Base-by-base conservation (phyloP, 140 eudicot genomes). In the Stevia rebaudiana region DNA sequence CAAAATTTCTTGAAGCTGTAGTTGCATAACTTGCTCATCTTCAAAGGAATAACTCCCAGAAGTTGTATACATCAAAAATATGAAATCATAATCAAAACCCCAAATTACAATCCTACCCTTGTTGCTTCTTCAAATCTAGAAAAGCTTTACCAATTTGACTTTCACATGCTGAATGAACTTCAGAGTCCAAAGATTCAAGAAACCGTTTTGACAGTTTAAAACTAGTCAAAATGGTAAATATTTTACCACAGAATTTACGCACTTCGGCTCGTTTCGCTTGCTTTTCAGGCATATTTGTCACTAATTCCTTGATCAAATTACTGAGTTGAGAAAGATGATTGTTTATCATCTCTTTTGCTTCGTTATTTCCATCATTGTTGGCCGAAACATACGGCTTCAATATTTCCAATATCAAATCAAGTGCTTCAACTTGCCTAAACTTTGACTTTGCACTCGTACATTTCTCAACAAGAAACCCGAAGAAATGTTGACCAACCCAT, bases 271-370 rank as follows among this genome's bases (percentile, higher is more conserved):
- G 72, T 65, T 82, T 79, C 1, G 90, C 63, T 71, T 81, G 90
- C 76, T 92, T 92, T 41, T 88, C 90, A 7, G 98, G 96, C 86
- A 92, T 83, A 68, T 88, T 80, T 8, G 79, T 75, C 33, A 86
- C 76, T 59, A 88, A 51, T 56, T 77, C 83, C 65, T 85, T 76
- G 15, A 88, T 58, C 75, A 92, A 54, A 57, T 46, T 63, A 65
- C 78, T 11, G 5, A 92, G 51, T 63, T 67, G 61, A 11, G 90
- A 62, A 54, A 92, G 51, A 59, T 81, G 80, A 42, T 55, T 63
- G 12, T 78, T 70, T 50, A 88, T 62, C 73, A 77, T 54, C 74
- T 78, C 79, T 23, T 65, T 78, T 56, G 46, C 62, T 73, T 5
- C 62, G 2, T 54, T 55, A 64, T 43, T 68, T 23, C 74, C 86